A percentile compares a stretch with the other conserved stretches of the same genome.
Conservation (phyloP, 345 rosid species). For the Citrus medica region DNA sequence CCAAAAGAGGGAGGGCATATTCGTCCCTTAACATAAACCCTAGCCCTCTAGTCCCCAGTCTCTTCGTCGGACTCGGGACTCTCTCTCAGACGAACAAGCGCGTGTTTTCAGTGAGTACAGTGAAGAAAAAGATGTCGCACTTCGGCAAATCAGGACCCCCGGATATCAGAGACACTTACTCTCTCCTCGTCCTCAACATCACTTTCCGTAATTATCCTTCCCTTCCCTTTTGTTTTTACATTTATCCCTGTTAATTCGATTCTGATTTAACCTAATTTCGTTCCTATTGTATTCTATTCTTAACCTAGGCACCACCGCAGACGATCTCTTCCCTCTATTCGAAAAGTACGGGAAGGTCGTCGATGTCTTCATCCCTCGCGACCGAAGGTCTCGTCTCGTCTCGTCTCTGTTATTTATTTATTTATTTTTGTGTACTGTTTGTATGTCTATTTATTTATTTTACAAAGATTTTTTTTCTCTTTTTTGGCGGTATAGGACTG, state of each 20-base stretch:
- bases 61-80: not conserved
- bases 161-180: conserved; percentile 53
- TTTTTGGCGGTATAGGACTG: conserved; percentile 33
- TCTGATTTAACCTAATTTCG: not conserved
- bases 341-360: conserved; percentile 73
- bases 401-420: not conserved
- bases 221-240: not conserved
- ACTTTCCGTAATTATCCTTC: conserved; percentile 38
- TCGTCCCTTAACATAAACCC: conserved; percentile 3
- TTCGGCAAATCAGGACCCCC: conserved; percentile 62
- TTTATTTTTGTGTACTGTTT: not conserved
- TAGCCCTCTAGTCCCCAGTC: not conserved
- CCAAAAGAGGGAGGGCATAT: not conserved
- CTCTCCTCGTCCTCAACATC: conserved; percentile 65
- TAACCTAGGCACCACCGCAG: conserved; percentile 56
- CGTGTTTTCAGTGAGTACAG: not conserved
- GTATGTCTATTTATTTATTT: not conserved
- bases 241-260: not conserved
- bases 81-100: not conserved
- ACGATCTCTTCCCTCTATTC: conserved; percentile 67
- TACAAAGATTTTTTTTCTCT: no score
- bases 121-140: conserved; percentile 37
- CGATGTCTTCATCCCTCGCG: conserved; percentile 63
- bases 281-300: not conserved
- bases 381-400: conserved; percentile 40